A percentile compares a stretch with the other conserved stretches of the same genome.
Evolutionary conservation across 805 yeast species (phyloP).

Genomic region (Dipodascopsis uninucleata): DNA sequence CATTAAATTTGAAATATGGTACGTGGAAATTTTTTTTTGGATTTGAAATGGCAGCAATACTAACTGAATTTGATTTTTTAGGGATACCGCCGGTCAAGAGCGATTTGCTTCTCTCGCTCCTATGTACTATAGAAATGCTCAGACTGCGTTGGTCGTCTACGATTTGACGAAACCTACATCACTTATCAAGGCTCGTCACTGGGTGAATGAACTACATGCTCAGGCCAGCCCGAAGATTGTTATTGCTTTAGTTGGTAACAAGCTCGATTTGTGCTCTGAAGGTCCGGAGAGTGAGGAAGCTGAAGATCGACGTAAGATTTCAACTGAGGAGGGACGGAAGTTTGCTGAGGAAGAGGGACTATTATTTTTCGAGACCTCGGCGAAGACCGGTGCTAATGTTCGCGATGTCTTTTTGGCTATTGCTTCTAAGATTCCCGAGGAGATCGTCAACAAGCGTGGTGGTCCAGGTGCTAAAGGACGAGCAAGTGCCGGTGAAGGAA

Average conservation of each 20-base stretch:
- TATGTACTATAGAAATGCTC: slow-evolving; percentile 95
- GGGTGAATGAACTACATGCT: slow-evolving; percentile 95
- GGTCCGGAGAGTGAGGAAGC: slow-evolving; percentile 43
- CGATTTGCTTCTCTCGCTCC: slow-evolving; percentile 95
- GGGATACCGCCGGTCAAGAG: slow-evolving; percentile 98
- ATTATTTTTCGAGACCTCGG: slow-evolving; percentile 89
- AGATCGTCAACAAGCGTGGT: slow-evolving; percentile 29
- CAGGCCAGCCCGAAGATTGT: slow-evolving; percentile 90
- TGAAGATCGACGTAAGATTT: slow-evolving; percentile 58
- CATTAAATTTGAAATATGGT: slow-evolving; percentile 88
- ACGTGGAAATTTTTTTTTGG: not conserved
- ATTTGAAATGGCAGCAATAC: not conserved
- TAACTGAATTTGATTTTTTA: slow-evolving; percentile 1
- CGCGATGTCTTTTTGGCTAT: slow-evolving; percentile 87
- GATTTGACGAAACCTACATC: slow-evolving; percentile 94
- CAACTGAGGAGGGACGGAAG: slow-evolving; percentile 77
- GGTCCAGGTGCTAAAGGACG: slow-evolving; percentile 22
- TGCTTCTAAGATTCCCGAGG: slow-evolving; percentile 79
- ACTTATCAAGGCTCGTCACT: slow-evolving; percentile 92
- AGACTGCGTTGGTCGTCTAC: slow-evolving; percentile 92
- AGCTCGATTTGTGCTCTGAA: slow-evolving; percentile 57
- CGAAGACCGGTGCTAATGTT: slow-evolving; percentile 84
- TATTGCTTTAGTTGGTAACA: slow-evolving; percentile 92
- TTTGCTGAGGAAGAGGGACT: slow-evolving; percentile 89
- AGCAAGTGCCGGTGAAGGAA: slow-evolving; percentile 24